Percentiles rank a stretch among this genome's conserved stretches.
These are phyloP conservation scores for Mortierella sp. DNA, from an alignment of 371 early-diverging fungal species.

Conservation along the genomic window DNA sequence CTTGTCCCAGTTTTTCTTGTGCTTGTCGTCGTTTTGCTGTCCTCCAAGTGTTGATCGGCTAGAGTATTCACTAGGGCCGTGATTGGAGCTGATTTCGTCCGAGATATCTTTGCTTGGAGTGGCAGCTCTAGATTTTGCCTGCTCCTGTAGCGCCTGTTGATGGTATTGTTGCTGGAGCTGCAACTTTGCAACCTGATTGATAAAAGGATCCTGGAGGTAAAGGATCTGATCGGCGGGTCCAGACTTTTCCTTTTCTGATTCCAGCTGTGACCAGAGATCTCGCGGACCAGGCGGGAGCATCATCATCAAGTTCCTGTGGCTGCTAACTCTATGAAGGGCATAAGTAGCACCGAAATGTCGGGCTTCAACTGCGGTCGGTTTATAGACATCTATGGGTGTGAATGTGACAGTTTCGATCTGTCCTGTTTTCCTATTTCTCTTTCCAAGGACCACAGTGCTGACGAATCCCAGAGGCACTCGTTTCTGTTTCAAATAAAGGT, in stretches of 20 bases:
- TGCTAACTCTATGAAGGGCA: slow-evolving; percentile 83
- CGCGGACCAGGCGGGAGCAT: slow-evolving; percentile 84
- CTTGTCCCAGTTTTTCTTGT: slow-evolving; percentile 74
- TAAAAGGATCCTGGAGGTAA: slow-evolving; percentile 86
- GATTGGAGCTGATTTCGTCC: slow-evolving; percentile 10
- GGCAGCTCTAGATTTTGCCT: slow-evolving; percentile 35
- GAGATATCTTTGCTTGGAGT: slow-evolving; percentile 29
- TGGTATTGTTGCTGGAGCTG: slow-evolving; percentile 48
- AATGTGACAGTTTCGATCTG: slow-evolving; percentile 69
- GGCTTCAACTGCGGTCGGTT: slow-evolving; percentile 76
- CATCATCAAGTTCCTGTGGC: slow-evolving; percentile 77
- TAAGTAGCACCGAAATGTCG: slow-evolving; percentile 87
- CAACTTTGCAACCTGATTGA: slow-evolving; percentile 56
- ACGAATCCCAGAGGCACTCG: slow-evolving; percentile 63
- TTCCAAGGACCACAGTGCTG: slow-evolving; percentile 71
- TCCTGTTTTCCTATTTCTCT: slow-evolving; percentile 79
- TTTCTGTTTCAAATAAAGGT: slow-evolving; percentile 21
- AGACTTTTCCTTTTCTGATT: slow-evolving; percentile 61
- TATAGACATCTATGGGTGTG: slow-evolving; percentile 59
- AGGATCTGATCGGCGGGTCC: slow-evolving; percentile 62
- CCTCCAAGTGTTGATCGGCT: slow-evolving; percentile 47
- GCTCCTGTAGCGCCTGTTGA: slow-evolving; percentile 57
- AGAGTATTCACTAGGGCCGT: slow-evolving; percentile 35
- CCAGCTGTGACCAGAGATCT: slow-evolving; percentile 79
- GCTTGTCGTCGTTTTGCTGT: slow-evolving; percentile 56